Evolutionary conservation across 176 grass and related monocot genomes (phyloP).

Genomic region (Eragrostis curvula): DNA sequence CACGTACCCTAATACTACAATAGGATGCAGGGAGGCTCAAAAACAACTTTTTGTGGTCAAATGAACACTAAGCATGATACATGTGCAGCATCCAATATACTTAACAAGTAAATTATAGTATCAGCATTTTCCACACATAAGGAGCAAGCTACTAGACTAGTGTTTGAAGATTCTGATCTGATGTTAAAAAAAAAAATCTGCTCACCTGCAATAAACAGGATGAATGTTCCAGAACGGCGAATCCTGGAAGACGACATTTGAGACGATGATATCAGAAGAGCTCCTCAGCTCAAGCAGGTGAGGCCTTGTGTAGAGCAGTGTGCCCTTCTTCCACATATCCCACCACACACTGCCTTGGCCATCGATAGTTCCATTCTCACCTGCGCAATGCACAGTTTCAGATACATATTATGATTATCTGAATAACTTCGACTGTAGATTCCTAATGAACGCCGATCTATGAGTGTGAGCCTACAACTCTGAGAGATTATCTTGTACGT

Average conservation of each 20-base stretch:
- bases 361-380: slow-evolving; percentile 91
- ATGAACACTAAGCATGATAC: slow-evolving; percentile 23
- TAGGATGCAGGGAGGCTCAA: slow-evolving; percentile 8
- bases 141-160: not conserved
- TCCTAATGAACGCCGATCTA: not conserved
- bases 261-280: slow-evolving; percentile 77
- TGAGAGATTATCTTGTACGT: too few species aligned
- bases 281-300: slow-evolving; percentile 80
- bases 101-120: not conserved
- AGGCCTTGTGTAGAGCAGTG: slow-evolving; percentile 77
- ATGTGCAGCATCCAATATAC: slow-evolving; percentile 8
- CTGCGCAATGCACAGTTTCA: slow-evolving; percentile 37
- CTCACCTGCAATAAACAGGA: slow-evolving; percentile 94
- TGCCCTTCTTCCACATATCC: slow-evolving; percentile 94
- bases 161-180: not conserved
- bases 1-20: not conserved
- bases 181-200: not conserved
- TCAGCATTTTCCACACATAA: not conserved
- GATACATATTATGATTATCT: not conserved
- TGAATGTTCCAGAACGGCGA: slow-evolving; percentile 98
- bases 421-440: not conserved
- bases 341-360: slow-evolving; percentile 91
- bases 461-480: too few species aligned
- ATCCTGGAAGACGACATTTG: slow-evolving; percentile 73
- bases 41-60: not conserved